Base-by-base conservation (phyloP, 441 rosid species). In the Gossypium armourianum region DNA sequence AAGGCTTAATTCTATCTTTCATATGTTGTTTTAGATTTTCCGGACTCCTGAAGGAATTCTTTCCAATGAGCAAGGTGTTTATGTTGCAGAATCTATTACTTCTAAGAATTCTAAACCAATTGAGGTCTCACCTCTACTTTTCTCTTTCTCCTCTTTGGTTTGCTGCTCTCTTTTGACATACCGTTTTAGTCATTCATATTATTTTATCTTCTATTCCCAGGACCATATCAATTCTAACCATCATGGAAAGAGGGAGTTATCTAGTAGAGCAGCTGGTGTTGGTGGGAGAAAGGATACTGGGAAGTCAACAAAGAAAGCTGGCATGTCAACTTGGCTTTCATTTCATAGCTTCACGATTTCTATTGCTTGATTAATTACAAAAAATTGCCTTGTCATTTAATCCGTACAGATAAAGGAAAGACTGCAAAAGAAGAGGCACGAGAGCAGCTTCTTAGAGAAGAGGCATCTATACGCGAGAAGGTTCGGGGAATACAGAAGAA, bases 401-500 rank as follows among this genome's bases (percentile, higher is more conserved):
- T 77, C 72, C 45, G 49, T 21, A 32, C 74, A 96, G 99, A 93
- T 73, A 96, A 93, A 78, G 97, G 85, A 71, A 96, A 86, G 86
- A 91, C 93, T 1, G 89, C 97, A 62, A 96, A 96, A 79, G 98
- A 93, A 83, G 99, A 93, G 83, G 98, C 97, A 64, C 92, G 97
- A 2, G 97, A 93, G 69, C 72, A 86, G 76, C 77, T 93, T 87
- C 98, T 96, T 68, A 87, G 80, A 82, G 98, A 93, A 83, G 99
- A 96, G 89, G 90, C 92, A 61, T 78, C 82, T 7, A 72, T 80
- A 68, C 93, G 99, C 50, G 88, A 85, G 81, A 87, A 83, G 67
- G 97, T 96, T 77, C 72, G 36, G 55, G 80, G 56, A 65, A 84
- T 93, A 78, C 92, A 93, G 71, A 83, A 75, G 55, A 90, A 81